A percentile compares a stretch with the other conserved stretches of the same genome.
Evolutionary conservation across 2,329 filamentous ascomycete genomes (phyloP).

Genomic region (Chaetomium sp.): DNA sequence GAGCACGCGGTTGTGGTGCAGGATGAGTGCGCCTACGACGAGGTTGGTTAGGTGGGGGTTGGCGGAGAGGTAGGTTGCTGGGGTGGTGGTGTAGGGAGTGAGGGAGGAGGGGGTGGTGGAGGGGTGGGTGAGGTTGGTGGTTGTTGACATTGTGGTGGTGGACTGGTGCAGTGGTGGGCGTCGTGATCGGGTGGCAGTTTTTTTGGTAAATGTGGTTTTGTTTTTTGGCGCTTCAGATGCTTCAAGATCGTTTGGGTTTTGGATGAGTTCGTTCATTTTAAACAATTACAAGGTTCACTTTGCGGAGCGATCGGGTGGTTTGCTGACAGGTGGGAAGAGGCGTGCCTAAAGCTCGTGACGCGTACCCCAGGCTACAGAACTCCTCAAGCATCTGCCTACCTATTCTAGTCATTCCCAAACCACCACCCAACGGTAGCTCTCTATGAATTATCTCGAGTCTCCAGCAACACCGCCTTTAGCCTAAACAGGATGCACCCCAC

Average conservation of each 20-base stretch:
- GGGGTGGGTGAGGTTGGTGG: background rate
- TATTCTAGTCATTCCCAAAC: background rate
- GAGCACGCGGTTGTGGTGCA: conserved; percentile 24
- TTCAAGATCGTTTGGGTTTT: too few relatives aligned
- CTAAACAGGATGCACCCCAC: conserved; percentile 10
- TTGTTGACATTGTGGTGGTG: background rate
- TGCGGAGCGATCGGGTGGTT: background rate
- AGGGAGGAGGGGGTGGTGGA: conserved; percentile 7
- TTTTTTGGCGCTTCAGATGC: too few relatives aligned
- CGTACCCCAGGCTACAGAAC: background rate
- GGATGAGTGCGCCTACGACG: conserved; percentile 28
- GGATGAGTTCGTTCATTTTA: background rate
- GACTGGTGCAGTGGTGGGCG: too few relatives aligned
- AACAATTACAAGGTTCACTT: background rate
- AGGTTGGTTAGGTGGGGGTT: conserved; percentile 24
- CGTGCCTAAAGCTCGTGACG: background rate
- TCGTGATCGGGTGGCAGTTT: too few relatives aligned
- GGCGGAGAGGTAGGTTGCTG: conserved; percentile 18
- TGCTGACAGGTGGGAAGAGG: background rate
- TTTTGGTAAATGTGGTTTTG: background rate
- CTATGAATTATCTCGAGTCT: background rate
- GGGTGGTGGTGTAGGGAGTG: conserved; percentile 17
- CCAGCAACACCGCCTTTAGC: background rate
- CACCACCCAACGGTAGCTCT: background rate
- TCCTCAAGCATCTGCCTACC: background rate